These are phyloP conservation scores for Albifimbria verrucaria DNA, from an alignment of 2,329 filamentous ascomycete genomes.

Conservation along the genomic window DNA sequence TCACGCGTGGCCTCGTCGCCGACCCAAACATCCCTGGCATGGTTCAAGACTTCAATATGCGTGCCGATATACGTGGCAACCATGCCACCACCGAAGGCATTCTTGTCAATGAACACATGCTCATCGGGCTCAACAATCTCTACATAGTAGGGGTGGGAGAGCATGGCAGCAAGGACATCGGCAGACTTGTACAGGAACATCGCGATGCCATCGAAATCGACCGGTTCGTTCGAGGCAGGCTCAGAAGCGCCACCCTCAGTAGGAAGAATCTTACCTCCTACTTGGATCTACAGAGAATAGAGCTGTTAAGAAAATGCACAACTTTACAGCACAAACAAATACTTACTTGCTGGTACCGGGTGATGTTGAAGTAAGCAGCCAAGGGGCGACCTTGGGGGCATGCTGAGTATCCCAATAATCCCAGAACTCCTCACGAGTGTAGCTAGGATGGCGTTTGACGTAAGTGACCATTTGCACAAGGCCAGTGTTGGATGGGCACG, in stretches of 20 bases:
- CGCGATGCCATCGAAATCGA: slow-evolving; percentile 26
- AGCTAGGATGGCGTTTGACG: slow-evolving; percentile 21
- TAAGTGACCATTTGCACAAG: slow-evolving; percentile 24
- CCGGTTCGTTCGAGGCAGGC: slow-evolving; percentile 15
- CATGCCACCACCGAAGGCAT: slow-evolving; percentile 21
- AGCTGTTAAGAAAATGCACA: neutral
- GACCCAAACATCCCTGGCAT: slow-evolving; percentile 18
- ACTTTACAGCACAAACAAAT: neutral
- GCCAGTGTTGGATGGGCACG: slow-evolving; percentile 35
- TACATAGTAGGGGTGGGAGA: slow-evolving; percentile 25
- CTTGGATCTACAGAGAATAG: slow-evolving; percentile 16
- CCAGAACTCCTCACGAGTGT: slow-evolving; percentile 23
- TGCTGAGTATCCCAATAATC: slow-evolving; percentile 26
- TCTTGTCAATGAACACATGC: slow-evolving; percentile 24
- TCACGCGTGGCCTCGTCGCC: slow-evolving; percentile 10
- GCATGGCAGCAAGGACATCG: slow-evolving; percentile 17
- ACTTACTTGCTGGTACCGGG: slow-evolving; percentile 24
- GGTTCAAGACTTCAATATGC: slow-evolving; percentile 20
- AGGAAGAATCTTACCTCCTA: slow-evolving; percentile 21
- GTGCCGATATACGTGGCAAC: slow-evolving; percentile 21
- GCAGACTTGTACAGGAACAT: slow-evolving; percentile 23
- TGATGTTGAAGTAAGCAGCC: slow-evolving; percentile 22
- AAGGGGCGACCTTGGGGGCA: slow-evolving; percentile 23
- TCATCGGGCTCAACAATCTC: slow-evolving; percentile 25
- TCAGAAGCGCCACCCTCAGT: slow-evolving; percentile 12